Conservation (phyloP, 805 yeast species). For the Candida adriatica region DNA sequence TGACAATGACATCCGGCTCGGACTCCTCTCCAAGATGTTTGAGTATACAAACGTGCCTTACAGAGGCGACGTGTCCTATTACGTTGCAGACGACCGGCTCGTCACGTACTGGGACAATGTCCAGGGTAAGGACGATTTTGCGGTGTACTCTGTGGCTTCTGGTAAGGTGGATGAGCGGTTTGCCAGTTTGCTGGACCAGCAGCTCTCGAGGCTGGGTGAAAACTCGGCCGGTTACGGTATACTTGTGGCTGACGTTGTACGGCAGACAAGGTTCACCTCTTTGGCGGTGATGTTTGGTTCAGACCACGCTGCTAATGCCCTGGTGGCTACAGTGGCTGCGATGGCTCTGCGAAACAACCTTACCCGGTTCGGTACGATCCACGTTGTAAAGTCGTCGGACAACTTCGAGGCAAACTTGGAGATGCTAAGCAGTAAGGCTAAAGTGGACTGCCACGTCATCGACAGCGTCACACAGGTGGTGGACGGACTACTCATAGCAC, state of each 20-base stretch:
- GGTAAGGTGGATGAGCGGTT: slow-evolving; percentile 6
- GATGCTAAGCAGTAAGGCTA: background rate
- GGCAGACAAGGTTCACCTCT: slow-evolving; percentile 4
- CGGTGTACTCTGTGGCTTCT: slow-evolving; percentile 14
- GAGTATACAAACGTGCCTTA: slow-evolving; percentile 40
- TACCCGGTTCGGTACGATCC: slow-evolving; percentile 1
- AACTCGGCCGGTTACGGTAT: slow-evolving; percentile 5
- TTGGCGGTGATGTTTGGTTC: slow-evolving; percentile 5
- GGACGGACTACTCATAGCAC: slow-evolving; percentile 8
- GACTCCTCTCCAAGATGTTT: slow-evolving; percentile 30
- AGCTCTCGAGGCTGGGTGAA: background rate
- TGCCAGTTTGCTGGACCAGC: background rate
- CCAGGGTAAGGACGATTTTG: slow-evolving; percentile 27
- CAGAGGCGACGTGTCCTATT: slow-evolving; percentile 71
- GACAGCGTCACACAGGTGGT: slow-evolving; percentile 1
- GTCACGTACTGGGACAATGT: slow-evolving; percentile 78
- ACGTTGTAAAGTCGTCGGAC: slow-evolving; percentile 1
- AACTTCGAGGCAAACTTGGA: slow-evolving; percentile 1
- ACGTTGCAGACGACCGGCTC: slow-evolving; percentile 57
- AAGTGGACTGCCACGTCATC: slow-evolving; percentile 2
- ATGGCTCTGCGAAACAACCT: slow-evolving; percentile 3
- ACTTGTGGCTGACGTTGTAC: slow-evolving; percentile 4
- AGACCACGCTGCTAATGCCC: background rate
- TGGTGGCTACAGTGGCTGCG: slow-evolving; percentile 1
- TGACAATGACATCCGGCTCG: slow-evolving; percentile 18